Conservation (phyloP, 495 filamentous ascomycete genomes). For the Schizothecium vesticola region DNA sequence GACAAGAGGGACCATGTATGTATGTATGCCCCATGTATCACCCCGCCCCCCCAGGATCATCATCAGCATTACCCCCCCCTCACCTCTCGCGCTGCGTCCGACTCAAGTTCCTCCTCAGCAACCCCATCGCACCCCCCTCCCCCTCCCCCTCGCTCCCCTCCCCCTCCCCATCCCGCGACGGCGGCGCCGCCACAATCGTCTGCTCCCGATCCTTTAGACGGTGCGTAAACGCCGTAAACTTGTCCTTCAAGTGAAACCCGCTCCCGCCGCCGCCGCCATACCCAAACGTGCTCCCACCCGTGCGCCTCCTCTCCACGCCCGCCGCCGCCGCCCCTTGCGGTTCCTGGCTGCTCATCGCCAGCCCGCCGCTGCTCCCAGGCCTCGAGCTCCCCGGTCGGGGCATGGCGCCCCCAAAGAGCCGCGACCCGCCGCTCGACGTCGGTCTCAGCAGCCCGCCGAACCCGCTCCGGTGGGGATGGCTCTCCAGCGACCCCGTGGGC, state of each 20-base stretch:
- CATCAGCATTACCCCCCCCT: background rate
- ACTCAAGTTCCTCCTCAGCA: constrained; percentile 20
- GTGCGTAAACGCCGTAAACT: constrained; percentile 33
- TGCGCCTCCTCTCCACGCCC: constrained; percentile 18
- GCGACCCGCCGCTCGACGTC: constrained; percentile 26
- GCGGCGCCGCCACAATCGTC: constrained; percentile 4
- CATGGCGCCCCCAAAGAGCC: constrained; percentile 23
- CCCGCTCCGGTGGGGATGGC: constrained; percentile 9
- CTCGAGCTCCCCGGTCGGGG: background rate
- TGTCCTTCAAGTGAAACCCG: constrained; percentile 34
- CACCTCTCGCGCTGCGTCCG: constrained; percentile 7
- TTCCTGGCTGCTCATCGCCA: background rate
- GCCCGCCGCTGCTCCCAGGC: constrained; percentile 20
- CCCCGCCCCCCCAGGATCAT: background rate
- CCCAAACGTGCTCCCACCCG: constrained; percentile 8
- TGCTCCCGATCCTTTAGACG: constrained; percentile 34
- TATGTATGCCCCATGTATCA: background rate
- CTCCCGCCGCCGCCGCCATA: constrained; percentile 15
- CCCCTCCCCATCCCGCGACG: background rate
- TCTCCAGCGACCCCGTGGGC: constrained; percentile 11
- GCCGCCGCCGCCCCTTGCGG: too few relatives aligned
- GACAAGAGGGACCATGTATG: background rate
- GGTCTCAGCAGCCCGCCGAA: constrained; percentile 21
- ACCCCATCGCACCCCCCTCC: constrained; percentile 5
- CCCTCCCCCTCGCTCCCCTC: constrained; percentile 8